Conservation (phyloP, 1,284 basidiomycete genomes). For the Malassezia vespertilionis region DNA sequence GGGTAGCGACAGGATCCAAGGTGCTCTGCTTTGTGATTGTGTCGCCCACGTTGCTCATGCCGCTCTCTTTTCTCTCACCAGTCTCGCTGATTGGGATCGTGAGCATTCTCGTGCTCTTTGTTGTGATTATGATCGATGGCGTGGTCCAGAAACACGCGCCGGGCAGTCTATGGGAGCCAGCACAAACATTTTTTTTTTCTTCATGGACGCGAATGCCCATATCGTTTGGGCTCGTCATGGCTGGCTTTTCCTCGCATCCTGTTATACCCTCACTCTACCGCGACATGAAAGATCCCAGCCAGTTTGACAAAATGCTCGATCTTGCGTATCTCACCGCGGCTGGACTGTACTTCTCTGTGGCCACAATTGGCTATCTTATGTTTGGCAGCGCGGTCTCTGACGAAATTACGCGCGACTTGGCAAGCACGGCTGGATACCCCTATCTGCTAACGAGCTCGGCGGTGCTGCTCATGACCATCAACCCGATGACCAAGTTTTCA, state of each 20-base stretch:
- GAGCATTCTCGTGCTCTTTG: conserved; percentile 55
- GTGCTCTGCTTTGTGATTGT: conserved; percentile 29
- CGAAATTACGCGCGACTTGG: conserved; percentile 77
- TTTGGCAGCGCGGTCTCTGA: conserved; percentile 50
- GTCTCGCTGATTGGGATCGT: conserved; percentile 49
- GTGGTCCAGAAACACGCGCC: conserved; percentile 65
- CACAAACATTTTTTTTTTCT: conserved; percentile 59
- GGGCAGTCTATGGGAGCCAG: conserved; percentile 68
- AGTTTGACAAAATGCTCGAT: conserved; percentile 72
- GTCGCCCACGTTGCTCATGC: conserved; percentile 38
- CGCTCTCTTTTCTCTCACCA: conserved; percentile 34
- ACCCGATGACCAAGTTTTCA: conserved; percentile 66
- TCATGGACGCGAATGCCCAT: conserved; percentile 52
- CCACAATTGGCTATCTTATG: conserved; percentile 80
- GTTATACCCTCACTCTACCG: conserved; percentile 78
- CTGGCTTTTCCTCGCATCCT: conserved; percentile 90
- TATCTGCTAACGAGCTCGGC: conserved; percentile 62
- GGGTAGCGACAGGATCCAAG: conserved; percentile 23
- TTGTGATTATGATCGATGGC: conserved; percentile 74
- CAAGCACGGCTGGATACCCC: conserved; percentile 66
- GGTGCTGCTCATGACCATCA: conserved; percentile 80
- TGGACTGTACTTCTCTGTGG: conserved; percentile 65
- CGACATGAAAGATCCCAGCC: conserved; percentile 74
- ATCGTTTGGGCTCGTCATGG: conserved; percentile 82
- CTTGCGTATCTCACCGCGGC: conserved; percentile 77